Conservation (phyloP, 345 rosid species). For the Syzygium aromaticum region DNA sequence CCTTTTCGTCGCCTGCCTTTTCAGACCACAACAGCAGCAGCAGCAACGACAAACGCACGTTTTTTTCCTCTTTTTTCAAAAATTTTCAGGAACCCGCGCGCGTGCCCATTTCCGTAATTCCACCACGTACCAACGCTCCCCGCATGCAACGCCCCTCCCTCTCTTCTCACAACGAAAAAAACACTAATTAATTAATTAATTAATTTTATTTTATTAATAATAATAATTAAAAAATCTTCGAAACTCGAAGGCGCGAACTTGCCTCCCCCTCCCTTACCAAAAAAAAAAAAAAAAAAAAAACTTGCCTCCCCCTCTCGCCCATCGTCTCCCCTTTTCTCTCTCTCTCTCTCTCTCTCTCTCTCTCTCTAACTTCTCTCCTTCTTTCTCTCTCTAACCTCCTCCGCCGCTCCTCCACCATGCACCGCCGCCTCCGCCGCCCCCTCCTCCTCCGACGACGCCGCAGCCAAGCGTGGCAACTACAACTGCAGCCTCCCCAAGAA, state of each 20-base stretch:
- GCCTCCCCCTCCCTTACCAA: too few relatives aligned
- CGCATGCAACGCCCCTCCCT: too few relatives aligned
- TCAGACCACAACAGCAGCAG: background rate
- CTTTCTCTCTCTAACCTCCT: background rate
- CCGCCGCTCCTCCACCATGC: conserved; percentile 20
- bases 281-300: too few relatives aligned
- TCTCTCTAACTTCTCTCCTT: background rate
- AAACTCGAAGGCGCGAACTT: conserved; percentile 43
- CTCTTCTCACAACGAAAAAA: too few relatives aligned
- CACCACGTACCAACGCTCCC: background rate
- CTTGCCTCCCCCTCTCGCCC: conserved; percentile 15
- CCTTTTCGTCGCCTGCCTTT: background rate
- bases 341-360: too few relatives aligned
- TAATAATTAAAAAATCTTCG: background rate
- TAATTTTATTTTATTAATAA: too few relatives aligned
- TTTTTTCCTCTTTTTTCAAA: background rate
- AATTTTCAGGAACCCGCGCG: background rate
- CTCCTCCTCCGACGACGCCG: conserved; percentile 17
- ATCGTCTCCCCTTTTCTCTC: too few relatives aligned
- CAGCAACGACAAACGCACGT: background rate
- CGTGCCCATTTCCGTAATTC: conserved; percentile 3
- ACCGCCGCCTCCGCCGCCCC: conserved; percentile 31
- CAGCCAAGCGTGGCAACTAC: conserved; percentile 34
- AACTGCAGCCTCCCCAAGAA: conserved; percentile 95
- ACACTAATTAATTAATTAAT: background rate